Conservation (phyloP, 805 yeast genomes). For the Metschnikowia sp. region DNA sequence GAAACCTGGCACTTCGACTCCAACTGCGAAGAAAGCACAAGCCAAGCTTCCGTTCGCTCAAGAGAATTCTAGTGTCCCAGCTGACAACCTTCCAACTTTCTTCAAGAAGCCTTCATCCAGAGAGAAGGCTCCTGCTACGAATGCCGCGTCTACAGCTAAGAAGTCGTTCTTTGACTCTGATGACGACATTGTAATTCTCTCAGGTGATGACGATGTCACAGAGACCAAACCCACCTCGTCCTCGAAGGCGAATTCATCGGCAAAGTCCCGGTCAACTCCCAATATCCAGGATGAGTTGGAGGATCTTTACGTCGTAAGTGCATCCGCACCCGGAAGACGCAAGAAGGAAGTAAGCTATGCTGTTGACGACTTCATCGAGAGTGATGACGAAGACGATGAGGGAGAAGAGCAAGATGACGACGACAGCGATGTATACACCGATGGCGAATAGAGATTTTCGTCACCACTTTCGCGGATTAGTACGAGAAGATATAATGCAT, state of each 20-base stretch:
- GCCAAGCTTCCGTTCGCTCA: constrained; percentile 8
- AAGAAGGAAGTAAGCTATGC: constrained; percentile 13
- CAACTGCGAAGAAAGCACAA: constrained; percentile 5
- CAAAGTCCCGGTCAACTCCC: constrained; percentile 2
- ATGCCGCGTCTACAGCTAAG: constrained; percentile 5
- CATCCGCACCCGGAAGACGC: constrained; percentile 11
- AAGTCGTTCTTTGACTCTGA: constrained; percentile 16
- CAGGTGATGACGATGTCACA: constrained; percentile 4
- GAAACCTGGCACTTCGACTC: neutral
- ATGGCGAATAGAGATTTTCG: constrained; percentile 1
- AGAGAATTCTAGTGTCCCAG: constrained; percentile 3
- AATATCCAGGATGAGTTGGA: constrained; percentile 17
- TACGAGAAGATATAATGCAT: neutral
- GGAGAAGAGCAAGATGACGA: constrained; percentile 9
- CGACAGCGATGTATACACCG: constrained; percentile 7
- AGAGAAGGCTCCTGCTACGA: neutral
- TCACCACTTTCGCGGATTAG: neutral
- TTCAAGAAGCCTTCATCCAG: constrained; percentile 10
- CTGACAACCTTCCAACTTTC: constrained; percentile 15
- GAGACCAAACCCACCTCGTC: neutral
- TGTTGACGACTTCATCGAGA: constrained; percentile 11
- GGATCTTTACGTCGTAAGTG: constrained; percentile 11
- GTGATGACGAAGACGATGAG: constrained; percentile 9
- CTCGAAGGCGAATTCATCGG: neutral
- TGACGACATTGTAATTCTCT: constrained; percentile 10